Evolutionary conservation across 2,329 filamentous ascomycete species (phyloP).

Genomic region (Arachnomyces sp.): DNA sequence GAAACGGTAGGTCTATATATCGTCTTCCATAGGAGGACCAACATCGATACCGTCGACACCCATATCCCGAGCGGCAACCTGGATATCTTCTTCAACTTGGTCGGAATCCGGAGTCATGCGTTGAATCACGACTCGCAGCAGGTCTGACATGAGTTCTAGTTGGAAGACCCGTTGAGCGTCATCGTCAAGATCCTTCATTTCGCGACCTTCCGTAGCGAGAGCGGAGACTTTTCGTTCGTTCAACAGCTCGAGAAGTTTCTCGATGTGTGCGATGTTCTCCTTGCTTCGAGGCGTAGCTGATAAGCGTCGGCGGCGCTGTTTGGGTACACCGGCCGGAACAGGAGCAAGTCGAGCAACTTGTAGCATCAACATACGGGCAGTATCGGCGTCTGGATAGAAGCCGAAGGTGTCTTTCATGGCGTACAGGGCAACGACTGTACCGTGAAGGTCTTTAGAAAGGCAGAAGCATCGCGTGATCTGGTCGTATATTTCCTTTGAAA

Average conservation of each 20-base stretch:
- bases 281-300: constrained; percentile 35
- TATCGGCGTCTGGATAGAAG: constrained; percentile 40
- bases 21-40: constrained; percentile 20
- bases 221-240: constrained; percentile 29
- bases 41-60: constrained; percentile 25
- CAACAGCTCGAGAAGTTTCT: constrained; percentile 38
- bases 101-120: constrained; percentile 21
- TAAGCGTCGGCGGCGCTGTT: constrained; percentile 34
- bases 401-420: constrained; percentile 38
- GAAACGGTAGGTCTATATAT: constrained; percentile 1
- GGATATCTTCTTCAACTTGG: constrained; percentile 28
- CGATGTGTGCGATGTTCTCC: constrained; percentile 38
- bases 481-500: constrained; percentile 45
- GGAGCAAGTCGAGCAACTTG: constrained; percentile 41
- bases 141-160: constrained; percentile 35
- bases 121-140: constrained; percentile 34
- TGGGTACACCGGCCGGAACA: constrained; percentile 25
- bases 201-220: constrained; percentile 25
- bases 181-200: constrained; percentile 28
- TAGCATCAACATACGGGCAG: constrained; percentile 41
- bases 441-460: constrained; percentile 41
- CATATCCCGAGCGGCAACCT: constrained; percentile 32
- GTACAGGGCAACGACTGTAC: constrained; percentile 43
- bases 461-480: constrained; percentile 47
- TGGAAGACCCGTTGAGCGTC: constrained; percentile 33